Conservation (phyloP, 1,284 basidiomycete species). For the Leccinum variabile region DNA sequence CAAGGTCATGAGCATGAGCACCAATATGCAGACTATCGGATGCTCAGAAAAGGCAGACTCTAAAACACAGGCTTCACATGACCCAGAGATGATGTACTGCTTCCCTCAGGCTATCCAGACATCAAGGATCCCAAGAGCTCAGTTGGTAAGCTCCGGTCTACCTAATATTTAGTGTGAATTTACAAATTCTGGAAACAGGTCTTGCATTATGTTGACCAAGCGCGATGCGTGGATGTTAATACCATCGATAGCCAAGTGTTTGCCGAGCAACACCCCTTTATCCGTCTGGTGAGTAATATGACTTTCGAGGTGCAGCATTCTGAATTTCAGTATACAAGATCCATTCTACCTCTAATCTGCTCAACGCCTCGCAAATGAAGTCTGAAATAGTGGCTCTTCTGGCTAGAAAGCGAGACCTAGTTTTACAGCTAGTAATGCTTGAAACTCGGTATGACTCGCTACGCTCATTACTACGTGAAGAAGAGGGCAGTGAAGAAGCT, state of each 20-base stretch:
- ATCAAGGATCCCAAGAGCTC: too few relatives aligned
- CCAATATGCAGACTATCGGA: too few relatives aligned
- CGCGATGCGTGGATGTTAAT: too few relatives aligned
- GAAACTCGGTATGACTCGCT: background rate
- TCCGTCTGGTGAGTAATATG: background rate
- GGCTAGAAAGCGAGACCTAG: background rate
- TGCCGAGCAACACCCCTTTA: background rate
- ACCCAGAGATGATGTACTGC: too few relatives aligned
- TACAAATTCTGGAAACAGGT: too few relatives aligned
- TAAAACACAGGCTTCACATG: too few relatives aligned
- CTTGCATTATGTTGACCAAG: too few relatives aligned
- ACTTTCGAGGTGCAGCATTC: background rate
- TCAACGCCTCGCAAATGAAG: background rate
- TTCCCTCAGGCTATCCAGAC: too few relatives aligned
- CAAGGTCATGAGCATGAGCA: too few relatives aligned
- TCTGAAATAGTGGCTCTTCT: background rate
- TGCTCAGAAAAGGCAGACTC: too few relatives aligned
- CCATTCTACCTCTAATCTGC: background rate
- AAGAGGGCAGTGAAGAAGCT: background rate
- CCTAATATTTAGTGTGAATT: too few relatives aligned
- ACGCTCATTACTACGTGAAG: background rate
- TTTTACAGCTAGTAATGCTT: background rate
- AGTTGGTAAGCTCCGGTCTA: too few relatives aligned
- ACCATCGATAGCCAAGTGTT: background rate
- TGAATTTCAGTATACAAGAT: background rate